Conservation (phyloP, 2,329 filamentous ascomycete genomes). For the Aureobasidium sp. region DNA sequence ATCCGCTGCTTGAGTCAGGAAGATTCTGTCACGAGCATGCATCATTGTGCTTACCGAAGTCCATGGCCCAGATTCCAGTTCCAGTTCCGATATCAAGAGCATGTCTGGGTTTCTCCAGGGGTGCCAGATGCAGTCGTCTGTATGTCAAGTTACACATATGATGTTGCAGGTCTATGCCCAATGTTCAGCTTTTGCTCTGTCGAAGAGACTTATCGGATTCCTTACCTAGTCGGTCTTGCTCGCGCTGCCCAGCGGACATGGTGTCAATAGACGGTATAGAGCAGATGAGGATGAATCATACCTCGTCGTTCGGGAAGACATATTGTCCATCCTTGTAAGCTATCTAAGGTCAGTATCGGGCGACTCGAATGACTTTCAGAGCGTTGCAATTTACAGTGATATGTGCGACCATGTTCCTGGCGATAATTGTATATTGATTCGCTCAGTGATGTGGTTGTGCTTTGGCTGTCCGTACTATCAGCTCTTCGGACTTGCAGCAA, state of each 20-base stretch:
- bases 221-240: conserved; percentile 26
- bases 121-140: conserved; percentile 38
- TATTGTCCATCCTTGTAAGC: conserved; percentile 33
- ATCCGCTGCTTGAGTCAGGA: conserved; percentile 24
- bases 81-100: conserved; percentile 46
- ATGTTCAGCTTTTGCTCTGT: background rate
- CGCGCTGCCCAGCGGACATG: conserved; percentile 18
- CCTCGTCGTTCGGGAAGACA: conserved; percentile 33
- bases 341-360: conserved; percentile 7
- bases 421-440: conserved; percentile 30
- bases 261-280: background rate
- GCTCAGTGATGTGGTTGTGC: conserved; percentile 25
- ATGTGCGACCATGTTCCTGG: conserved; percentile 28
- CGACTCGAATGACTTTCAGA: background rate
- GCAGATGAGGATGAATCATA: conserved; percentile 12
- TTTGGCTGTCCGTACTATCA: conserved; percentile 19
- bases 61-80: conserved; percentile 51
- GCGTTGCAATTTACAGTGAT: conserved; percentile 23
- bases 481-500: conserved; percentile 1
- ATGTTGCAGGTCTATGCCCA: conserved; percentile 28
- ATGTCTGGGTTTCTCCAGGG: conserved; percentile 32
- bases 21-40: background rate
- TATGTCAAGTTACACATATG: conserved; percentile 41
- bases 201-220: background rate
- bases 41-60: conserved; percentile 30